Evolutionary conservation across 495 filamentous ascomycete genomes (phyloP).

Genomic region (Xylaria grammica): DNA sequence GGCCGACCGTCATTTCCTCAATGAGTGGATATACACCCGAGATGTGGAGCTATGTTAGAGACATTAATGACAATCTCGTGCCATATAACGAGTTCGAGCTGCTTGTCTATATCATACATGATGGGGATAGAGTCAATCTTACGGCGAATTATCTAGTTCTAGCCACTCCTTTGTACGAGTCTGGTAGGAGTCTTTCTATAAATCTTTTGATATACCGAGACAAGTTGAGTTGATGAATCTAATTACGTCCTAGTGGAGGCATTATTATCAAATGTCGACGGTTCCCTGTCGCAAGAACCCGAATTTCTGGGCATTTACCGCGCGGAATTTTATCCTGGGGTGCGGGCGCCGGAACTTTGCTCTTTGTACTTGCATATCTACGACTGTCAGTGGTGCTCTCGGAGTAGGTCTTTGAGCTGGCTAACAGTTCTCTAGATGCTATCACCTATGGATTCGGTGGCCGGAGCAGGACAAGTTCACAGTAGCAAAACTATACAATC

Average conservation of each 20-base stretch:
- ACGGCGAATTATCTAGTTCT: slow-evolving; percentile 13
- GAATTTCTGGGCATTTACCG: no score
- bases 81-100: slow-evolving; percentile 17
- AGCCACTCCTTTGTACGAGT: not conserved
- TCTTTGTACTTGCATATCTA: no score
- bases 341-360: no score
- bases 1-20: slow-evolving; percentile 37
- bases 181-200: not conserved
- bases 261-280: no score
- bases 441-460: slow-evolving; percentile 16
- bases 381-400: slow-evolving; percentile 19
- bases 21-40: slow-evolving; percentile 40
- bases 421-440: slow-evolving; percentile 11
- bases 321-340: no score
- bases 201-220: no score
- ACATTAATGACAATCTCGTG: slow-evolving; percentile 25
- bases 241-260: no score
- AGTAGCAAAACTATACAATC: slow-evolving; percentile 8
- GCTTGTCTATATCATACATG: slow-evolving; percentile 26
- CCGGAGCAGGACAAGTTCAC: slow-evolving; percentile 11
- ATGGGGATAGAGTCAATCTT: slow-evolving; percentile 29
- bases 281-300: no score
- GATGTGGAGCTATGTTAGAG: slow-evolving; percentile 24
- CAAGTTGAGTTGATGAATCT: no score
- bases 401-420: not conserved